Base-by-base conservation (phyloP, 2,329 filamentous ascomycete species). In the Paramyrothecium roridum region DNA sequence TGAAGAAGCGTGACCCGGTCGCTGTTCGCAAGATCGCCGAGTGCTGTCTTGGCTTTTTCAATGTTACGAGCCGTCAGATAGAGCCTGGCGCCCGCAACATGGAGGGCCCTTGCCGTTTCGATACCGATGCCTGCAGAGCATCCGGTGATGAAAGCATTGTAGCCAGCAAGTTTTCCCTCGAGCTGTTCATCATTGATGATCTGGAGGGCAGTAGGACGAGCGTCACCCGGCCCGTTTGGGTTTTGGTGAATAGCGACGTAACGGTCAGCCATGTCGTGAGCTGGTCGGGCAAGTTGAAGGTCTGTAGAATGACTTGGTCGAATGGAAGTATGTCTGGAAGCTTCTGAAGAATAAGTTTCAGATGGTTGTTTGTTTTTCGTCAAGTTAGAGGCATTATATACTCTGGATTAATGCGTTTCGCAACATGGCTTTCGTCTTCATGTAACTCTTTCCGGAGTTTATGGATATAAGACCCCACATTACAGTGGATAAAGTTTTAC, bases 101-200 rank as follows among this genome's bases (percentile, higher is more conserved):
- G 63, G 20, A 82, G 67, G 2, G 78, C 78, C 13, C 70, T 68
- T 2, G 70, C 72, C 2, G 76, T 79, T 56, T 79, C 76, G 21
- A 76, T 59, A 2, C 77, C 78, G 16, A 80, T 63, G 0, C 77
- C 77, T 17, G 74, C 69, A 20, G 73, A 72, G 3, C 63, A 65
- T 4, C 78, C 78, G 1, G 78, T 80, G 54, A 80, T 71, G 19
- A 80, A 56, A 8, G 75, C 65, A 16, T 73, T 70, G 57, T 75
- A 75, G 49, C 64, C 71, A 1, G 56, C 52, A 30, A 74, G 67
- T 20, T 65, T 71, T 48, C 67, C 68, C 8, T 67, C 57, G 43
- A 63, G 61, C 12, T 59, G 53, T 23, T 76, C 70, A 52, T 77
- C 73, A 26, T 68, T 55, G 50, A 77, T 56, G 37, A 77, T 70